Evolutionary conservation across 2,329 filamentous ascomycete genomes (phyloP).

Genomic region (Calonectria fujianensis): DNA sequence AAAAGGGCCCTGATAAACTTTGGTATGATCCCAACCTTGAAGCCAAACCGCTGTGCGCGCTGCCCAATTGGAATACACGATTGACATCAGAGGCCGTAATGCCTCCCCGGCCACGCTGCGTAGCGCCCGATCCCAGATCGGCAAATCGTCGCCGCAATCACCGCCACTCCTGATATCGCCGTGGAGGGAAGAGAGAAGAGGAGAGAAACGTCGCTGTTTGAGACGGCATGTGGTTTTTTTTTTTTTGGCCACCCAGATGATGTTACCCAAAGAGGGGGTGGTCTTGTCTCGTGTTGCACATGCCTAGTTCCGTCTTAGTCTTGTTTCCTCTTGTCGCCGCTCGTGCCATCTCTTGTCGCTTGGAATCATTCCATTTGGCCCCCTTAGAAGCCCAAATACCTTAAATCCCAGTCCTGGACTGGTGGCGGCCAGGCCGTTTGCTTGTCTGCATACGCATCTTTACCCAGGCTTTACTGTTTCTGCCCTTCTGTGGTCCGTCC

Average conservation of each 20-base stretch:
- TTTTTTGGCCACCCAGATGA: slow-evolving; percentile 3
- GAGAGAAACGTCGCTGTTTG: slow-evolving; percentile 20
- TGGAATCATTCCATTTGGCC: background rate
- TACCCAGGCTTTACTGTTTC: slow-evolving; percentile 3
- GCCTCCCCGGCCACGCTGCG: no score
- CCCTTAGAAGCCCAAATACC: slow-evolving; percentile 14
- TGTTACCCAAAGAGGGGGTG: slow-evolving; percentile 20
- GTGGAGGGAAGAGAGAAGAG: slow-evolving; percentile 14
- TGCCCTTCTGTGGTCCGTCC: background rate
- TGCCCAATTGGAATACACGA: background rate
- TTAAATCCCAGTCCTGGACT: slow-evolving; percentile 11
- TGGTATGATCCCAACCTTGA: background rate
- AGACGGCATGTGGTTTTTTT: slow-evolving; percentile 10
- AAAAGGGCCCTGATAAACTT: background rate
- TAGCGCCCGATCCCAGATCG: background rate
- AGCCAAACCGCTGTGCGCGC: background rate
- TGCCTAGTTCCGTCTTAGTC: slow-evolving; percentile 24
- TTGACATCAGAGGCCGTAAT: background rate
- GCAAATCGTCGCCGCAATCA: background rate
- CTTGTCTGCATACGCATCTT: slow-evolving; percentile 22
- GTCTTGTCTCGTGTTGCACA: slow-evolving; percentile 20
- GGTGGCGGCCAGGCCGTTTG: slow-evolving; percentile 15
- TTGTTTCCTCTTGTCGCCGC: slow-evolving; percentile 18
- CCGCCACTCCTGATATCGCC: slow-evolving; percentile 8
- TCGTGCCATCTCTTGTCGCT: slow-evolving; percentile 6